These are phyloP conservation scores for Hygrocybe coccinea DNA, from an alignment of 768 basidiomycete genomes.

Conservation along the genomic window DNA sequence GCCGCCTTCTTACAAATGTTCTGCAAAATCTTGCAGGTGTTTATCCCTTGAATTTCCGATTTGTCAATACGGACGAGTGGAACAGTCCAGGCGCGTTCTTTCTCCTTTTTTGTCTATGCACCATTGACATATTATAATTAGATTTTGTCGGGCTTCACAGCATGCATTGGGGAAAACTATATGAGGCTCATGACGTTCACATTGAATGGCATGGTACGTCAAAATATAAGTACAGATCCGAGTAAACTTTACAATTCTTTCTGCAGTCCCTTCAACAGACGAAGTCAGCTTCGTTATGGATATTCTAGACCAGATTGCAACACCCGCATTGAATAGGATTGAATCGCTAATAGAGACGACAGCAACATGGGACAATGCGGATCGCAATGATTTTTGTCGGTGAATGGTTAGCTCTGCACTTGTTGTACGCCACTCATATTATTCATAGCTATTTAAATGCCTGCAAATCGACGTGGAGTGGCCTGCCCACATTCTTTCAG, in stretches of 20 bases:
- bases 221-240: background rate
- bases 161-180: constrained; percentile 74
- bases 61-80: constrained; percentile 82
- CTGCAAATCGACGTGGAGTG: constrained; percentile 71
- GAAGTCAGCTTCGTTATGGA: constrained; percentile 81
- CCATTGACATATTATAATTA: constrained; percentile 22
- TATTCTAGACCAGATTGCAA: constrained; percentile 63
- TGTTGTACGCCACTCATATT: background rate
- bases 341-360: constrained; percentile 55
- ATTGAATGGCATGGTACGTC: constrained; percentile 82
- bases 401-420: constrained; percentile 25
- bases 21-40: constrained; percentile 69
- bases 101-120: background rate
- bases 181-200: constrained; percentile 71
- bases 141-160: constrained; percentile 62
- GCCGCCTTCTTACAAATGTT: constrained; percentile 69
- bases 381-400: constrained; percentile 84
- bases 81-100: constrained; percentile 55
- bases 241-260: constrained; percentile 9
- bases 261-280: constrained; percentile 50
- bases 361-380: constrained; percentile 56
- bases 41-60: constrained; percentile 74
- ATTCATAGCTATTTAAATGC: constrained; percentile 55
- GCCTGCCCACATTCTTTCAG: constrained; percentile 65
- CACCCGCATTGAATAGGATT: constrained; percentile 62